Evolutionary conservation across 1,284 basidiomycete species (phyloP).

Genomic region (Wallemia ichthyophaga): DNA sequence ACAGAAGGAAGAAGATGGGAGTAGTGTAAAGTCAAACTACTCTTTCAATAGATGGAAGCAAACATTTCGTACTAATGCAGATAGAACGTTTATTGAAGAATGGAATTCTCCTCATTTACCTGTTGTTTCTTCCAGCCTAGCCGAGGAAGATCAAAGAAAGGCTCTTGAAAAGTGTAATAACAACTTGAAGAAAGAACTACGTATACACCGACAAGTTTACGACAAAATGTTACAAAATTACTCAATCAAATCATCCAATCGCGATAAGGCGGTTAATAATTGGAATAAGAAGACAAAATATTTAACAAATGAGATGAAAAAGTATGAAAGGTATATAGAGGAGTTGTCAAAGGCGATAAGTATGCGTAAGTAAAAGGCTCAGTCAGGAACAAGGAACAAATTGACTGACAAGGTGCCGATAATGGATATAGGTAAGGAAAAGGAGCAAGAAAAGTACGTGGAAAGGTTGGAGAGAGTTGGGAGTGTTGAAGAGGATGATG

Average conservation of each 20-base stretch:
- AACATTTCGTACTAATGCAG: slow-evolving; percentile 14
- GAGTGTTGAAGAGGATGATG: neutral
- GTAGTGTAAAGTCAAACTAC: slow-evolving; percentile 11
- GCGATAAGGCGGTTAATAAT: slow-evolving; percentile 46
- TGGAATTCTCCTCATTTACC: slow-evolving; percentile 75
- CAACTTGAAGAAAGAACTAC: slow-evolving; percentile 42
- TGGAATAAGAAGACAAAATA: slow-evolving; percentile 79
- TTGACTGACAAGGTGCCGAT: neutral
- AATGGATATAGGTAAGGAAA: slow-evolving; percentile 37
- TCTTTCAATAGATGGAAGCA: slow-evolving; percentile 9
- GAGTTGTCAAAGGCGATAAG: slow-evolving; percentile 49
- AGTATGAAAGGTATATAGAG: slow-evolving; percentile 85
- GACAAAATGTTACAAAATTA: slow-evolving; percentile 63
- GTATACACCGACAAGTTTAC: slow-evolving; percentile 52
- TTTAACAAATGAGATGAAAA: slow-evolving; percentile 65
- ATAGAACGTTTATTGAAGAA: slow-evolving; percentile 58
- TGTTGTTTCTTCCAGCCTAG: slow-evolving; percentile 47
- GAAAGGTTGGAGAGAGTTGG: slow-evolving; percentile 19
- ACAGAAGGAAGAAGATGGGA: slow-evolving; percentile 18
- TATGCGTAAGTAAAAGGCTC: slow-evolving; percentile 16
- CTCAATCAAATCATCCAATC: slow-evolving; percentile 38
- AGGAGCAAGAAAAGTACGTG: slow-evolving; percentile 54
- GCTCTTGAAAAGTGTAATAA: slow-evolving; percentile 49
- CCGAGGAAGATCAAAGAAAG: slow-evolving; percentile 72
- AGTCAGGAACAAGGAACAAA: neutral